phyloP scores from a whole-genome alignment of 305 asterid species.

The Fraxinus paxiana region DNA sequence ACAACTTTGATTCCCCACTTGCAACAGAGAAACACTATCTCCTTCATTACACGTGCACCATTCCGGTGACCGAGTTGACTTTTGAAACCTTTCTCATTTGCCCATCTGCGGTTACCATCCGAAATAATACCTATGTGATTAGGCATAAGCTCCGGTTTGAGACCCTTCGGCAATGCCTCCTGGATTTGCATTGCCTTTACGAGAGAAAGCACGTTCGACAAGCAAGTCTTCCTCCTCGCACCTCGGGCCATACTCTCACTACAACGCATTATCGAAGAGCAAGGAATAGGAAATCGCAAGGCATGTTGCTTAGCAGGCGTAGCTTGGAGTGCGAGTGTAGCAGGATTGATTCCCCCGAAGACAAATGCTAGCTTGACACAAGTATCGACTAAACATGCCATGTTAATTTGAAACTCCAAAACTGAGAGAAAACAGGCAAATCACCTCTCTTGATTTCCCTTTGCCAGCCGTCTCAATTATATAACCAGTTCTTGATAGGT shows the following conservation, averaged over 20 bases:
- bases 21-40: slow-evolving; percentile 15
- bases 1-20: slow-evolving; percentile 30
- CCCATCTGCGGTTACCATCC: slow-evolving; percentile 31
- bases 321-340: slow-evolving; percentile 9
- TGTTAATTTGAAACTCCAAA: not conserved
- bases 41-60: not conserved
- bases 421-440: not conserved
- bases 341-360: not conserved
- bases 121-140: slow-evolving; percentile 24
- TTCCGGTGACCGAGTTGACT: not conserved
- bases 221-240: not conserved
- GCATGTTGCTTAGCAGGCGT: slow-evolving; percentile 8
- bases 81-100: slow-evolving; percentile 17
- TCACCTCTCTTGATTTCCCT: not conserved
- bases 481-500: not conserved
- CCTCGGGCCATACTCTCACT: not conserved
- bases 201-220: not conserved
- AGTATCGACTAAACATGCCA: not conserved
- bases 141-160: slow-evolving; percentile 25
- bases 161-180: slow-evolving; percentile 18
- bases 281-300: slow-evolving; percentile 7
- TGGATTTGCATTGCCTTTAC: not conserved
- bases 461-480: not conserved
- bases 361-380: not conserved
- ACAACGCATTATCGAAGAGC: not conserved